Evolutionary conservation across 2,329 filamentous ascomycete genomes (phyloP), one percentile per base, ranked within the genome.

Genomic region (Scedosporium minutisporum): DNA sequence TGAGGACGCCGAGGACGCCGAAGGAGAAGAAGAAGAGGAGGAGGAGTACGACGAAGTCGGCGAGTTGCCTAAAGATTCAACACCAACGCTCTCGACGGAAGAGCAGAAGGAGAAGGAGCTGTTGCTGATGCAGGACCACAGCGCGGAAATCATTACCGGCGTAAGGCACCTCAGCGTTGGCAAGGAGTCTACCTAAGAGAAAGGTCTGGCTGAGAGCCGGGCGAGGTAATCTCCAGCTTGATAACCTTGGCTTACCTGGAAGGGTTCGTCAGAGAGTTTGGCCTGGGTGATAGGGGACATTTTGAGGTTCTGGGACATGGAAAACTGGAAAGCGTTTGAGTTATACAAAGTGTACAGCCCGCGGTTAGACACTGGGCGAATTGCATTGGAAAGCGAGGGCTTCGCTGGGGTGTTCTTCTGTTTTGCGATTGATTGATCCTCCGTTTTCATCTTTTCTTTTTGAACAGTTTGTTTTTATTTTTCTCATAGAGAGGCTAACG

Each of bases 1-100:
- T 42, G 71, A 74, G 2, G 76, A 67, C 1, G 69, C 72, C 0
- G 75, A 77, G 0, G 74, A 74, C 6, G 70, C 77, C 3, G 77
- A 80, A 14, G 76, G 74, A 14, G 78, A 80, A 33, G 78, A 74
- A 21, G 72, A 72, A 33, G 72, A 42, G 18, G 41, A 61, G 3
- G 59, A 61, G 29, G 44, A 33, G 16, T 7, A 23, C 46, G 63
- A 64, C 9, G 62, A 63, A 16, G 46, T 63, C 12, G 65, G 63
- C 51, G 57, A 58, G 18, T 29, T 60, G 23, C 63, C 64, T 4
- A 58, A 64, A 55, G 48, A 62, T 41, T 44, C 61, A 23, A 62
- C 62, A 59, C 38, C 60, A 41, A 48, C 42, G 51, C 27, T 59
- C 21, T 42, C 57, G 10, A 29, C 16, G 7, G 41, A 14, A 3